Percentiles rank a stretch among this genome's conserved stretches.
Conservation (phyloP, 768 basidiomycete species). For the Agaricus blazei region DNA sequence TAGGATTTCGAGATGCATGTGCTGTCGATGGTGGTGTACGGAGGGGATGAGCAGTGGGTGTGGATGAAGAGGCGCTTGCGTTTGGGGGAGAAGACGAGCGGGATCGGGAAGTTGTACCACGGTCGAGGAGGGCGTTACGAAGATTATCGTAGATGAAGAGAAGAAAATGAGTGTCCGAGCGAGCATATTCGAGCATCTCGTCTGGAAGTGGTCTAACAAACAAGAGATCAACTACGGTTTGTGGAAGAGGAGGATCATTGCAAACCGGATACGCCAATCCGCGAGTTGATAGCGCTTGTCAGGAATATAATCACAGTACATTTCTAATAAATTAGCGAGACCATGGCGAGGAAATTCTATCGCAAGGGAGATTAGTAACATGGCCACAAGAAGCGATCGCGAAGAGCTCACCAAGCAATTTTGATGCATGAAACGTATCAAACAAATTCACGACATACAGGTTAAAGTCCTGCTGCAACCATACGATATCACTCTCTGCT, state of each 20-base stretch:
- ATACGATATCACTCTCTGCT: slow-evolving; percentile 88
- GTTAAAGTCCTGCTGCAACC: slow-evolving; percentile 96
- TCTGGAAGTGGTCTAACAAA: slow-evolving; percentile 64
- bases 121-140: slow-evolving; percentile 80
- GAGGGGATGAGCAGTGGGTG: slow-evolving; percentile 15
- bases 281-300: slow-evolving; percentile 97
- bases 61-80: slow-evolving; percentile 17
- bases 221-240: no score
- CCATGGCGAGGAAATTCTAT: slow-evolving; percentile 80
- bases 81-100: slow-evolving; percentile 25
- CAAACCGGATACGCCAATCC: slow-evolving; percentile 91
- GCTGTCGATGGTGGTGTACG: slow-evolving; percentile 13
- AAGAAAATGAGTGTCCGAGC: slow-evolving; percentile 95
- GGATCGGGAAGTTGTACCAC: slow-evolving; percentile 37
- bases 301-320: slow-evolving; percentile 85
- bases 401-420: slow-evolving; percentile 54
- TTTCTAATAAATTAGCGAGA: slow-evolving; percentile 77
- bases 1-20: slow-evolving; percentile 10
- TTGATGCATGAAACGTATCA: slow-evolving; percentile 94
- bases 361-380: neutral
- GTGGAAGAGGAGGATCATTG: neutral
- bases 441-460: slow-evolving; percentile 94
- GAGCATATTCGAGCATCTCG: slow-evolving; percentile 91
- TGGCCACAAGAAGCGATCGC: neutral
- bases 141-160: slow-evolving; percentile 90